Conservation (phyloP, 805 yeast genomes). For the Kazachstania taianensis region DNA sequence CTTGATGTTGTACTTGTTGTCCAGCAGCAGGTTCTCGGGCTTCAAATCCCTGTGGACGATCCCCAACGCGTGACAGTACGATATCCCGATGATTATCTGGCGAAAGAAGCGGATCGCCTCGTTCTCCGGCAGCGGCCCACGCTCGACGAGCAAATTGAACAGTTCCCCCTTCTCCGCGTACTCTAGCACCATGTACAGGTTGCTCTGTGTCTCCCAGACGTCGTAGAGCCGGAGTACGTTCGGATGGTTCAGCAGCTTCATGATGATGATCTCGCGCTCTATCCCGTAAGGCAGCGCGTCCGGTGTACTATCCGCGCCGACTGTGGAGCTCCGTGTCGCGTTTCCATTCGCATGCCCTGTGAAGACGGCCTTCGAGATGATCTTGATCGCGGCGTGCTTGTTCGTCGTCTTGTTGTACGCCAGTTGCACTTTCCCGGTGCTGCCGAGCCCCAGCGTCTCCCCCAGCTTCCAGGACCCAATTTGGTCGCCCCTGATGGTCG, state of each 20-base stretch:
- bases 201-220: conserved; percentile 81
- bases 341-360: conserved; percentile 6
- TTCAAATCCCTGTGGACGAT: conserved; percentile 83
- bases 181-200: conserved; percentile 78
- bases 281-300: conserved; percentile 71
- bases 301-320: conserved; percentile 33
- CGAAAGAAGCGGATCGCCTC: conserved; percentile 88
- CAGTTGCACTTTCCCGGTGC: conserved; percentile 87
- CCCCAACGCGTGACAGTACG: conserved; percentile 75
- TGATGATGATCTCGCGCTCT: conserved; percentile 75
- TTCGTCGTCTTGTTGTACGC: conserved; percentile 82
- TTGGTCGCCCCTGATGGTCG: conserved; percentile 31
- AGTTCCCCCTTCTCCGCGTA: conserved; percentile 97
- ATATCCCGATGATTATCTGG: conserved; percentile 74
- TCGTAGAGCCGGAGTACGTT: conserved; percentile 72
- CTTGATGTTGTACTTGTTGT: conserved; percentile 78
- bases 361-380: conserved; percentile 78
- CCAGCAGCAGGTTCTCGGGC: conserved; percentile 72
- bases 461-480: conserved; percentile 97
- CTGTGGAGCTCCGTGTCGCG: not conserved
- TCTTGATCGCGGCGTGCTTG: conserved; percentile 90
- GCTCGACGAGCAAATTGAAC: conserved; percentile 80
- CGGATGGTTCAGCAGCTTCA: conserved; percentile 71
- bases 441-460: conserved; percentile 90
- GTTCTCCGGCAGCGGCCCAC: conserved; percentile 77